These are phyloP conservation scores for Fusarium palustre DNA, from an alignment of 2,329 filamentous ascomycete genomes.

Conservation along the genomic window DNA sequence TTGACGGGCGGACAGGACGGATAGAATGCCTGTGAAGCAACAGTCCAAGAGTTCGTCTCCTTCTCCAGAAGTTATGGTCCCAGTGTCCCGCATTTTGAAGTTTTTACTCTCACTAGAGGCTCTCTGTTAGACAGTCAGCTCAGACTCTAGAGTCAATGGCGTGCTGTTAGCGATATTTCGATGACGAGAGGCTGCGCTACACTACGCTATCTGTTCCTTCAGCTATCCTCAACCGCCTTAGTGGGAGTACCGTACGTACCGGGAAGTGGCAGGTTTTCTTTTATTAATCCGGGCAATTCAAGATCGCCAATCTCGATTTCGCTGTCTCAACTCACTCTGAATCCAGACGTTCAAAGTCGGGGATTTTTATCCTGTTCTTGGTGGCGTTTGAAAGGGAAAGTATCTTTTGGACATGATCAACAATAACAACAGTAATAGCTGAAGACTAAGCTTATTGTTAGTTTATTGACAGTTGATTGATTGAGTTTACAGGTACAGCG, in stretches of 20 bases:
- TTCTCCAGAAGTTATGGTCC: conserved; percentile 26
- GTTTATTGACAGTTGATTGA: not conserved
- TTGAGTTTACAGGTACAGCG: conserved; percentile 5
- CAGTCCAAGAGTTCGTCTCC: not conserved
- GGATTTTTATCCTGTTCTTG: conserved; percentile 35
- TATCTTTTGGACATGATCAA: conserved; percentile 20
- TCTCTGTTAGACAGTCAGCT: not conserved
- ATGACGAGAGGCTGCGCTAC: conserved; percentile 31
- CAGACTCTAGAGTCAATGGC: conserved; percentile 4
- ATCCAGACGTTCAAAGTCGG: conserved; percentile 34
- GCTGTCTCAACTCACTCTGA: conserved; percentile 15
- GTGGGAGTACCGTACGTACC: not conserved
- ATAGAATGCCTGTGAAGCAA: not conserved
- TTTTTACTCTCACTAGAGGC: not conserved
- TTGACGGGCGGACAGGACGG: conserved; percentile 3
- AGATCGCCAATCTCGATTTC: conserved; percentile 46
- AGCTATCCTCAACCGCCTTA: conserved; percentile 27
- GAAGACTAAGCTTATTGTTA: conserved; percentile 8
- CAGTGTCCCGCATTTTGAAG: conserved; percentile 24
- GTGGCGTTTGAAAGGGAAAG: conserved; percentile 15
- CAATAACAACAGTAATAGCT: conserved; percentile 11
- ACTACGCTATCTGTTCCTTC: conserved; percentile 7
- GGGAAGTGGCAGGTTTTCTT: conserved; percentile 23
- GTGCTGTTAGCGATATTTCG: conserved; percentile 40
- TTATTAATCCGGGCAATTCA: conserved; percentile 15